phyloP scores from a whole-genome alignment of 345 rosid genomes.

The Psidium guajava region DNA sequence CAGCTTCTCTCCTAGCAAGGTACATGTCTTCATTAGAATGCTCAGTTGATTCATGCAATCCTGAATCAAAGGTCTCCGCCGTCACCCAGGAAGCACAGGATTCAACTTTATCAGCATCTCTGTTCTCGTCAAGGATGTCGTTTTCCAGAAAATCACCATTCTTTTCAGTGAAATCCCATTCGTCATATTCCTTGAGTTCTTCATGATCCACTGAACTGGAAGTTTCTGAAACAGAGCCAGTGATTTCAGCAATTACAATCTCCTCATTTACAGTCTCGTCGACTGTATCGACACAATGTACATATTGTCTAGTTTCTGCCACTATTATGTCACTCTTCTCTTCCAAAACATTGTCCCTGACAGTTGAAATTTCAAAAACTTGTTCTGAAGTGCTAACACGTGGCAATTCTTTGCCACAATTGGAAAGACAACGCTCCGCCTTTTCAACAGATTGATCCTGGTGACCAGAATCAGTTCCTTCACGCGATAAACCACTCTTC shows the following conservation, averaged over 20 bases:
- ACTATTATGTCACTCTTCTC: constrained; percentile 7
- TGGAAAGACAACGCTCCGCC: constrained; percentile 3
- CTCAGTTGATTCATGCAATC: constrained; percentile 14
- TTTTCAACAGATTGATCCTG: background rate
- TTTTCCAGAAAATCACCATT: constrained; percentile 8
- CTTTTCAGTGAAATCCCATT: constrained; percentile 14
- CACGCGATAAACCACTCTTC: background rate
- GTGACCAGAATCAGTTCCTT: constrained; percentile 4
- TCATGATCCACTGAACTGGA: background rate
- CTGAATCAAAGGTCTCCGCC: constrained; percentile 14
- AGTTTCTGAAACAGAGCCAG: background rate
- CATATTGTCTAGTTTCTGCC: constrained; percentile 7
- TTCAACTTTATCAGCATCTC: constrained; percentile 1
- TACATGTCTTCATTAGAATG: constrained; percentile 18
- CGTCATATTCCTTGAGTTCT: background rate
- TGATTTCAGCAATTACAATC: background rate
- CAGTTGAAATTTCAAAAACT: constrained; percentile 6
- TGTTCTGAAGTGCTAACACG: constrained; percentile 1
- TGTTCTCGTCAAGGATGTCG: constrained; percentile 18
- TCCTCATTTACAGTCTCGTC: constrained; percentile 1
- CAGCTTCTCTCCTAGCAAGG: constrained; percentile 23
- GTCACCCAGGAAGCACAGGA: constrained; percentile 17
- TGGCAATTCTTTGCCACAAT: background rate
- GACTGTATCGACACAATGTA: background rate
- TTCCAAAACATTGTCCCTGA: background rate